A percentile compares a stretch with the other conserved stretches of the same genome.
These are phyloP conservation scores for Lachnum nothofagi DNA, from an alignment of 2,329 filamentous ascomycete genomes.

Conservation along the genomic window DNA sequence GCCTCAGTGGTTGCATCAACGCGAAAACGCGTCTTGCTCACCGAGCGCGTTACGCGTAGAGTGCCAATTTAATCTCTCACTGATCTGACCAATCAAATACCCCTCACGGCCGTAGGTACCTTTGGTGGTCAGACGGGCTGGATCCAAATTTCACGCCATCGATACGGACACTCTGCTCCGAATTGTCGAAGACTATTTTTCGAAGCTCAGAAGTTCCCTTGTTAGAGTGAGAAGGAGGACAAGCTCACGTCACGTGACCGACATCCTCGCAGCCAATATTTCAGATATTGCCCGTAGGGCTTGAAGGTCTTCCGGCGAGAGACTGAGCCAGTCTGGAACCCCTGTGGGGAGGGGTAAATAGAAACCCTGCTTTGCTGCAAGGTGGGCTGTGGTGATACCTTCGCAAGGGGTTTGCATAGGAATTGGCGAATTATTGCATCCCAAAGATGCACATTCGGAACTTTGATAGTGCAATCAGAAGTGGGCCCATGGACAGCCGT, in stretches of 20 bases:
- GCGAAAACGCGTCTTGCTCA: slow-evolving; percentile 1
- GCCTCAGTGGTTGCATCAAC: slow-evolving; percentile 5
- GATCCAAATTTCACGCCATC: no score
- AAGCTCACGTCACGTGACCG: not conserved
- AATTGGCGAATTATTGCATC: not conserved
- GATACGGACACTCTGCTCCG: no score
- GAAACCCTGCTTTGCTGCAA: not conserved
- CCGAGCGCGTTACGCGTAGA: slow-evolving; percentile 2
- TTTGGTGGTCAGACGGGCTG: no score
- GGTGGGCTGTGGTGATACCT: not conserved
- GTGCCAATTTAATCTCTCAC: no score
- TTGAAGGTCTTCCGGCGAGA: not conserved
- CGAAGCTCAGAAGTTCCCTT: not conserved
- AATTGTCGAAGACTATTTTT: no score
- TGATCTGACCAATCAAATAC: not conserved
- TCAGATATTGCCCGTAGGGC: not conserved
- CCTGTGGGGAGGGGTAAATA: not conserved
- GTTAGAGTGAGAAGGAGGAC: not conserved
- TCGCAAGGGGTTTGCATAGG: not conserved
- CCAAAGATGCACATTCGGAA: not conserved
- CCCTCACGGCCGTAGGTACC: not conserved
- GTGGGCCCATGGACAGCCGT: no score
- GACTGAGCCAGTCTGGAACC: not conserved
- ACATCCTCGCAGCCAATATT: not conserved
- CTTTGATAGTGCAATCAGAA: no score